Evolutionary conservation across 2,329 filamentous ascomycete genomes (phyloP), one percentile per base, ranked within the genome.

Genomic region (Cladosporium sp.): DNA sequence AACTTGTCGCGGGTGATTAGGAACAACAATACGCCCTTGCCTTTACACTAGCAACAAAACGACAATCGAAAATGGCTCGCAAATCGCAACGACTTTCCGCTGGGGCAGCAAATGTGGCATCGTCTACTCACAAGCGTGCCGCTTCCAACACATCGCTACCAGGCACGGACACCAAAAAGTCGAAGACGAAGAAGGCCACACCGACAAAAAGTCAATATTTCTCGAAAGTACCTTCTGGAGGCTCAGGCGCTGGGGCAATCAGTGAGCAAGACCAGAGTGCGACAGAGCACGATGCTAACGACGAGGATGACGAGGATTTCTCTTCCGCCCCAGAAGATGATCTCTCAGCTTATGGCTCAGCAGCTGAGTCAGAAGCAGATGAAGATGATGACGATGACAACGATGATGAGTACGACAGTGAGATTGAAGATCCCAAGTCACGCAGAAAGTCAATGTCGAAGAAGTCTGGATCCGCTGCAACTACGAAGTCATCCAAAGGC

Each of bases 181-280:
- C 57, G 4, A 64, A 57, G 50, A 52, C 51, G 11, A 51, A 54
- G 8, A 55, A 57, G 12, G 48, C 57, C 11, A 76, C 74, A 9
- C 61, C 72, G 5, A 75, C 68, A 53, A 76, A 72, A 59, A 78
- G 75, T 65, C 74, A 72, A 58, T 77, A 78, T 57, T 79, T 78
- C 52, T 53, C 60, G 33, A 33, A 25, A n/a, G n/a, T n/a, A n/a
- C n/a, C n/a, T n/a, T n/a, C n/a, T n/a, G n/a, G n/a, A n/a, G n/a
- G n/a, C n/a, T n/a, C n/a, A n/a, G n/a, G n/a, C n/a, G n/a, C n/a
- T n/a, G n/a, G n/a, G 22, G 22, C 22, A 4, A 27, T 38, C 7
- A 55, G 57, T 12, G 51, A 55, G 4, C 57, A 59, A 7, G 43
- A 39, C n/a, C 43, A 48, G 18, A 12, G 11, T 18, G 19, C n/a